Evolutionary conservation across 2,329 filamentous ascomycete genomes (phyloP).

Genomic region (Pestalotiopsis sp.): DNA sequence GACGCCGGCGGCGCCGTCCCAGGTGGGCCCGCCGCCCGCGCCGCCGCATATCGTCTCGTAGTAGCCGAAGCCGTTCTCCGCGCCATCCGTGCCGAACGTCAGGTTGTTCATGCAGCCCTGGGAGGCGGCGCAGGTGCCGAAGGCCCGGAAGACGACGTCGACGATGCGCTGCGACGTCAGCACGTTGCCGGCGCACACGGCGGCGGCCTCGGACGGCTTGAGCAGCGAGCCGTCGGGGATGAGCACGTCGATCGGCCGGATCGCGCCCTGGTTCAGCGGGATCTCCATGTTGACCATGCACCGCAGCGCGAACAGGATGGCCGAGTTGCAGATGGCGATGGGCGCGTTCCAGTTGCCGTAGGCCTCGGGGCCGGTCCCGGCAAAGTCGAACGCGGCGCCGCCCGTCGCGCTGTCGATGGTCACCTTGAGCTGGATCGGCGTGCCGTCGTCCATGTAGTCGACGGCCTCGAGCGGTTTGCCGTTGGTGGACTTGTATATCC

Average conservation of each 20-base stretch:
- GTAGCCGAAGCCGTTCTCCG: slow-evolving; percentile 29
- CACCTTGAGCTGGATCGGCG: slow-evolving; percentile 72
- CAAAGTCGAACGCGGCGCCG: slow-evolving; percentile 60
- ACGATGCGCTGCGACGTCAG: slow-evolving; percentile 29
- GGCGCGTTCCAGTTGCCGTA: slow-evolving; percentile 37
- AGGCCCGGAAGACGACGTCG: slow-evolving; percentile 30
- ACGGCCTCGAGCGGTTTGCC: slow-evolving; percentile 71
- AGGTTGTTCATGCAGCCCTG: slow-evolving; percentile 30
- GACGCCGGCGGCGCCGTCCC: slow-evolving; percentile 31
- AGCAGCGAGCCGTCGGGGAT: slow-evolving; percentile 28
- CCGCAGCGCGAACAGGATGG: slow-evolving; percentile 31
- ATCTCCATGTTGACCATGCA: slow-evolving; percentile 28
- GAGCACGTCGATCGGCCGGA: slow-evolving; percentile 25
- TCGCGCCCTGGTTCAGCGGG: slow-evolving; percentile 32
- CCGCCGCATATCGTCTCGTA: slow-evolving; percentile 37
- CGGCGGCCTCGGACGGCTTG: slow-evolving; percentile 27
- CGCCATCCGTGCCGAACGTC: slow-evolving; percentile 24
- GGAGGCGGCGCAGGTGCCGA: slow-evolving; percentile 23
- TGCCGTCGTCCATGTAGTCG: slow-evolving; percentile 88
- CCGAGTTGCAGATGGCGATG: slow-evolving; percentile 34
- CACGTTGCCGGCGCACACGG: slow-evolving; percentile 26
- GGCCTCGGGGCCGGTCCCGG: slow-evolving; percentile 35
- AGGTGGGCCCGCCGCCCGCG: slow-evolving; percentile 29
- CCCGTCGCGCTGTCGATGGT: slow-evolving; percentile 74
- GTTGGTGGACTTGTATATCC: slow-evolving; percentile 67